Conservation (phyloP, 192 early-diverging fungal genomes). For the Jimgerdemannia flammicorona region DNA sequence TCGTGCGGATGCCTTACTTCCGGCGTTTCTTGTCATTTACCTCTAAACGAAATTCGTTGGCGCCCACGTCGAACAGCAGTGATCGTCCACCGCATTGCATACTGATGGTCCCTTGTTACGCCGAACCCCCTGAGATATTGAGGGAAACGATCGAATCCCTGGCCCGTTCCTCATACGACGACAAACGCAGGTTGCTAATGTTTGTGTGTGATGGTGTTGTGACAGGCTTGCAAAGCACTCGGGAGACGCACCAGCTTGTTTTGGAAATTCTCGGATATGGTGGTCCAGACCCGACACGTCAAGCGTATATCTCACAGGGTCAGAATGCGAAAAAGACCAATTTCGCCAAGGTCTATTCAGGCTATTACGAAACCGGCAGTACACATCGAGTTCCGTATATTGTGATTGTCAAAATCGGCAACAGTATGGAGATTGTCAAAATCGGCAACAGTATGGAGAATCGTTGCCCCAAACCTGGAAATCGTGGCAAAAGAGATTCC, state of each 20-base stretch:
- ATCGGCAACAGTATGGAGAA: constrained; percentile 50
- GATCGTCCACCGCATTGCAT: constrained; percentile 29
- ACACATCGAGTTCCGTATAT: constrained; percentile 56
- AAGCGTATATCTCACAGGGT: constrained; percentile 49
- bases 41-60: neutral
- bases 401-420: constrained; percentile 61
- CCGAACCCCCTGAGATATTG: constrained; percentile 59
- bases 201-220: constrained; percentile 70
- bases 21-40: constrained; percentile 13
- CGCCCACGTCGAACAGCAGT: neutral
- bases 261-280: constrained; percentile 67
- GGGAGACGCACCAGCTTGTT: constrained; percentile 57
- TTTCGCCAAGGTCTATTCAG: constrained; percentile 68
- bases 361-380: constrained; percentile 46
- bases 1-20: constrained; percentile 12
- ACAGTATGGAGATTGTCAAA: constrained; percentile 56
- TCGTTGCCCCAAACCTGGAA: constrained; percentile 44
- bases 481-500: constrained; percentile 87
- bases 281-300: constrained; percentile 39
- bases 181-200: constrained; percentile 63
- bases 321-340: constrained; percentile 54
- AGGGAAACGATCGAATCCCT: constrained; percentile 63
- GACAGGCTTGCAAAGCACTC: constrained; percentile 49
- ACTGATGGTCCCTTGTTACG: constrained; percentile 65
- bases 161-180: constrained; percentile 57